Percentiles rank a stretch among this genome's conserved stretches.
Conservation (phyloP, 228 moss, liverwort and hornwort genomes). For the Sphagnum fallax region DNA sequence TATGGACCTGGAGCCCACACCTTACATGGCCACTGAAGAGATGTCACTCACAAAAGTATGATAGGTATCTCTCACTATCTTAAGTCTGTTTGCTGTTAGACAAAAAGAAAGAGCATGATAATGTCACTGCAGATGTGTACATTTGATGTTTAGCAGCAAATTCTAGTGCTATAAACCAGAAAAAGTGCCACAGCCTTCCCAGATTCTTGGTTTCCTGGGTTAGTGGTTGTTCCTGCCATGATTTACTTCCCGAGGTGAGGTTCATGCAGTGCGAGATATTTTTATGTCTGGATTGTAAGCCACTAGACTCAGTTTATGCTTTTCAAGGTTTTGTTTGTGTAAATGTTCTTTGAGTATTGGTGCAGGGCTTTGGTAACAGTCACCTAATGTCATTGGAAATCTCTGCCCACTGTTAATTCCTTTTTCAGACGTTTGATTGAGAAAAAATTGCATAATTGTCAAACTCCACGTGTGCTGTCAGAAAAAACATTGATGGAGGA, state of each 20-base stretch:
- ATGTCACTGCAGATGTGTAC: not conserved
- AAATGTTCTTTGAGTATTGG: not conserved
- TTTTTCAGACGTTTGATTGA: not conserved
- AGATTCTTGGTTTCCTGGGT: conserved; percentile 40
- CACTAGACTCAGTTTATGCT: not conserved
- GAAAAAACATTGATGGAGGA: conserved; percentile 57
- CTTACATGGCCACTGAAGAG: conserved; percentile 90
- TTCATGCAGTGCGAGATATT: not conserved
- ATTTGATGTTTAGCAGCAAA: conserved; percentile 50
- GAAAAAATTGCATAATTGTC: not conserved
- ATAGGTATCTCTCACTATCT: not conserved
- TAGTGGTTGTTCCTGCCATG: conserved; percentile 74
- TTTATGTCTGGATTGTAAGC: not conserved
- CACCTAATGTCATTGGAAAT: not conserved
- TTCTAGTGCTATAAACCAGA: conserved; percentile 33
- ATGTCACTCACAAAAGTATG: conserved; percentile 97
- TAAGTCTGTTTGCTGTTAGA: not conserved
- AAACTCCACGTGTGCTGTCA: conserved; percentile 53
- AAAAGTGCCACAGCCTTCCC: conserved; percentile 74
- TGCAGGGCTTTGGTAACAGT: no score
- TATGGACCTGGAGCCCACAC: conserved; percentile 84
- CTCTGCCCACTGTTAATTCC: not conserved
- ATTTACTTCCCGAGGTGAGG: conserved; percentile 74
- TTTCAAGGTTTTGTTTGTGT: not conserved
- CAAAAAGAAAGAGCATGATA: no score